Base-by-base conservation (phyloP, 2,329 filamentous ascomycete genomes). In the Exophiala sideris region DNA sequence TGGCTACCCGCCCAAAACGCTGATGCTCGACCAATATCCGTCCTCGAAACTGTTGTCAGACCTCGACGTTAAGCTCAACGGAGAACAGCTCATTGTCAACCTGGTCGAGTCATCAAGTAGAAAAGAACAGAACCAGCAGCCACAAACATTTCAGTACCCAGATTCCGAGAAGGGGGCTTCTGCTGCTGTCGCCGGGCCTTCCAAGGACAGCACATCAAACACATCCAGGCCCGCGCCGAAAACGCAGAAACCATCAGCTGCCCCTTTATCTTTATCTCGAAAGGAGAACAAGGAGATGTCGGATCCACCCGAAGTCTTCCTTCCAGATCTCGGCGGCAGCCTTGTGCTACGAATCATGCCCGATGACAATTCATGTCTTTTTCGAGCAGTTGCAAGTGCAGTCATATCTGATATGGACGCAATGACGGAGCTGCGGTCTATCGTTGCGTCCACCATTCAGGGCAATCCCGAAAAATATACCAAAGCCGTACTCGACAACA, bases 321-420 rank as follows among this genome's bases (percentile, higher is more conserved):
- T 85, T 0, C 77, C 81, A 5, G 73, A 78, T 24, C 78, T 81
- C 45, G 73, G 73, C 32, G 82, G 81, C 44, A 80, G 77, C 1
- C 70, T 82, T 14, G 87, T 95, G 7, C 80, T 96, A 14, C 86
- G 92, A 11, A 89, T 97, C 47, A 96, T 97, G 92, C 90, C 91
- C 3, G 92, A 96, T 67, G 92, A 97, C 71, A 96, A 96, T 71
- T 90, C 86, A 54, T 97, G 92, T 72, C 84, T 97, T 65, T 97
- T 96, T 71, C 88, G 91, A 24, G 91, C 92, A 0, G 85, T 97
- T 44, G 88, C 89, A 12, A 87, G 86, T 50, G 88, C 88, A 2
- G 79, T 95, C n/a, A 82, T 89, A 45, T 80, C 82, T 32, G 76
- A 77, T 1, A 78, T 87, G 63, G 83, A 86, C 59, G 77, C 79